Evolutionary conservation across 495 filamentous ascomycete species (phyloP).

Genomic region (Aspergillus sparsus): DNA sequence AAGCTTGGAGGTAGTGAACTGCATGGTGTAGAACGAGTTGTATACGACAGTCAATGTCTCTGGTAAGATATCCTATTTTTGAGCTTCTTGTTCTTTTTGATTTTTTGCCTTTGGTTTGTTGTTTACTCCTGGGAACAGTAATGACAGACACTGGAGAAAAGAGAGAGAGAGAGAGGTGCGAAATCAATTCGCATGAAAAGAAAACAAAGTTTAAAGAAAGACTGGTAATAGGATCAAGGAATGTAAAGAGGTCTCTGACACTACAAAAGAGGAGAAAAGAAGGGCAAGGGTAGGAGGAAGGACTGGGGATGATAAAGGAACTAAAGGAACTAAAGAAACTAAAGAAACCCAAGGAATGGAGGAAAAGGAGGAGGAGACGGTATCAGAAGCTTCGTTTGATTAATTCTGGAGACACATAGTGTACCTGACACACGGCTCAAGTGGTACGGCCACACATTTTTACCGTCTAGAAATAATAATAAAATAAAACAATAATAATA

Average conservation of each 20-base stretch:
- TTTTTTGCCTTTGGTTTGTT: conserved; percentile 4
- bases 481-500: conserved; percentile 5
- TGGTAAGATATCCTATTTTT: conserved; percentile 3
- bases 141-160: conserved; percentile 13
- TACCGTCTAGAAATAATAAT: neutral
- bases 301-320: conserved; percentile 1
- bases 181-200: conserved; percentile 49
- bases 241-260: conserved; percentile 31
- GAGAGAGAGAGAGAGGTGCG: conserved; percentile 36
- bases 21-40: conserved; percentile 32
- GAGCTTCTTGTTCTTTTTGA: neutral
- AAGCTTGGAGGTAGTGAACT: conserved; percentile 46
- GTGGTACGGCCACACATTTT: neutral
- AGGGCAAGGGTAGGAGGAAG: conserved; percentile 16
- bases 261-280: conserved; percentile 24
- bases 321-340: conserved; percentile 1
- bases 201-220: conserved; percentile 38
- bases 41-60: conserved; percentile 34
- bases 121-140: conserved; percentile 8
- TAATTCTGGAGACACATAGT: conserved; percentile 21
- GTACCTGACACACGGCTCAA: conserved; percentile 16
- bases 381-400: conserved; percentile 15
- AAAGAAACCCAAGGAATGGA: no score
- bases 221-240: conserved; percentile 37
- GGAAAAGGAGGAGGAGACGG: neutral